Evolutionary conservation across 176 grass and related monocot genomes (phyloP).

Genomic region (Thalia dealbata): DNA sequence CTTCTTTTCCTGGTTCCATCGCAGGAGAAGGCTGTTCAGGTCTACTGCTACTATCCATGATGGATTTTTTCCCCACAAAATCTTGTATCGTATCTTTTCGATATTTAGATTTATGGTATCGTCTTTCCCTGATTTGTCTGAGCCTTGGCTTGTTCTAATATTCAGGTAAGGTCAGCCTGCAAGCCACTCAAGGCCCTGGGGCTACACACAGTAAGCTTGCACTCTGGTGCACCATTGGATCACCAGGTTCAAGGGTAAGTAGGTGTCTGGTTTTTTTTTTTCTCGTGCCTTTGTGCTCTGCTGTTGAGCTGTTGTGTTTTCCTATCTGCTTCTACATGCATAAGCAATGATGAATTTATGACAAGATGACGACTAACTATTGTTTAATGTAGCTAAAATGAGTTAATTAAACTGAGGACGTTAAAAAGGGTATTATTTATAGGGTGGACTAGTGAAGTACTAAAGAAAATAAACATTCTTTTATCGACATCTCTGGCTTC

Average conservation of each 20-base stretch:
- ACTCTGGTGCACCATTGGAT: conserved; percentile 44
- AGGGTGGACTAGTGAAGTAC: not conserved
- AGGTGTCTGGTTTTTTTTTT: not conserved
- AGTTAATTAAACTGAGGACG: not conserved
- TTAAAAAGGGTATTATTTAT: not conserved
- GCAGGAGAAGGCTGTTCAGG: conserved; percentile 57
- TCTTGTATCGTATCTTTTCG: not conserved
- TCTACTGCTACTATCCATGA: not conserved
- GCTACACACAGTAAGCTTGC: conserved; percentile 85
- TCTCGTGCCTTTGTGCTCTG: not conserved
- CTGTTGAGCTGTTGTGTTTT: not conserved
- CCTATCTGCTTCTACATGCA: not conserved
- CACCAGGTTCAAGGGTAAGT: conserved; percentile 67
- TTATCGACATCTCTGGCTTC: too few relatives aligned
- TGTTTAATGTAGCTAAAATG: not conserved
- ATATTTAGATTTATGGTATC: conserved; percentile 4
- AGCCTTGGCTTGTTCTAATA: not conserved
- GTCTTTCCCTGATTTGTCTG: not conserved
- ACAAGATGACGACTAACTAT: not conserved
- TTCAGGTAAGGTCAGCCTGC: conserved; percentile 56
- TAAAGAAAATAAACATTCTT: not conserved
- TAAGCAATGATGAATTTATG: not conserved
- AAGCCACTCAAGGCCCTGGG: conserved; percentile 65
- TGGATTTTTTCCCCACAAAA: not conserved
- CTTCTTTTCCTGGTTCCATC: conserved; percentile 67